Conservation (phyloP, 1,284 basidiomycete species). For the Trichosporon sp. region DNA sequence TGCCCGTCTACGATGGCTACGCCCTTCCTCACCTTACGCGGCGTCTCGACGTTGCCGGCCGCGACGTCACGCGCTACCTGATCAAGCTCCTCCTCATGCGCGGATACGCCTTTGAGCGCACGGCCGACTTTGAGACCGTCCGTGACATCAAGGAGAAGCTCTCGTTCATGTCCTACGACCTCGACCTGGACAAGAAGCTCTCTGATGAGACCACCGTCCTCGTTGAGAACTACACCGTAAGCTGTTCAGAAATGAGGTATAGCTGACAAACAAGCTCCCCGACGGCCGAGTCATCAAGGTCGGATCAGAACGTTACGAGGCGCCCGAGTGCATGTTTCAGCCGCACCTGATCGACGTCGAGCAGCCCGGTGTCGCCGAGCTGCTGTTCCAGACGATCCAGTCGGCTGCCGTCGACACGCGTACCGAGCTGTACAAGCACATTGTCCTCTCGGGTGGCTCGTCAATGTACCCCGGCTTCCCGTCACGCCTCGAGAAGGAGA, state of each 20-base stretch:
- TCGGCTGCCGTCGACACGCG: constrained; percentile 84
- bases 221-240: constrained; percentile 90
- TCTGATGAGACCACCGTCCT: constrained; percentile 95
- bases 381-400: constrained; percentile 96
- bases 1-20: constrained; percentile 96
- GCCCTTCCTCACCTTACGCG: constrained; percentile 90
- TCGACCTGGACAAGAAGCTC: constrained; percentile 87
- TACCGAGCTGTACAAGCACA: constrained; percentile 91
- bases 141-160: constrained; percentile 98
- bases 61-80: constrained; percentile 95
- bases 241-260: constrained; percentile 23
- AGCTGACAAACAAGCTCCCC: constrained; percentile 60
- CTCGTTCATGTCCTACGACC: constrained; percentile 96
- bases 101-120: constrained; percentile 98
- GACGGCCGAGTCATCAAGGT: constrained; percentile 97
- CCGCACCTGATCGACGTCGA: constrained; percentile 96
- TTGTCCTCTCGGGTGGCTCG: constrained; percentile 93
- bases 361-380: constrained; percentile 93
- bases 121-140: constrained; percentile 98
- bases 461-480: constrained; percentile 99
- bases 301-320: constrained; percentile 97
- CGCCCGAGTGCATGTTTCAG: constrained; percentile 99
- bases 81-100: constrained; percentile 98
- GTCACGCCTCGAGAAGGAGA: constrained; percentile 94
- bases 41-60: constrained; percentile 92